A percentile compares a stretch with the other conserved stretches of the same genome.
These are phyloP conservation scores for Lenzites betulinus DNA, from an alignment of 768 basidiomycete species.

Conservation along the genomic window DNA sequence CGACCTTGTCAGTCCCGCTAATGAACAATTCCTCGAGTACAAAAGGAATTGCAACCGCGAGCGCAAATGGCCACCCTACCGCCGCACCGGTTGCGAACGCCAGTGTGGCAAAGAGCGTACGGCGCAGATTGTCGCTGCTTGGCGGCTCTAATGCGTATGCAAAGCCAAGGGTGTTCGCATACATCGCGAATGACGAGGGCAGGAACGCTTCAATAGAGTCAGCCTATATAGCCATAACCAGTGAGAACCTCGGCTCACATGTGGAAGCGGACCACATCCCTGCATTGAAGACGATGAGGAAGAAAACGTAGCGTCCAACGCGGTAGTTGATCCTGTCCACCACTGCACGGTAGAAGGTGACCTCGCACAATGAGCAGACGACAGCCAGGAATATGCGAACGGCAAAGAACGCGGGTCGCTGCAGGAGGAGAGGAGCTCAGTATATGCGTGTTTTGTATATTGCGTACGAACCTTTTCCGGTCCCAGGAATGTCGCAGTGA, in stretches of 20 bases:
- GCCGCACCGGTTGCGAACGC: constrained; percentile 81
- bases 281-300: constrained; percentile 80
- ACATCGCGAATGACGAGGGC: constrained; percentile 96
- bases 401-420: constrained; percentile 90
- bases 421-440: background rate
- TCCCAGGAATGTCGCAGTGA: constrained; percentile 54
- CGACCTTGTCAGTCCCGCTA: constrained; percentile 65
- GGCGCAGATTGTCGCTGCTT: constrained; percentile 49
- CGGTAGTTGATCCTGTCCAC: constrained; percentile 83
- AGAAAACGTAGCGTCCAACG: constrained; percentile 91
- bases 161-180: constrained; percentile 77
- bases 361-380: constrained; percentile 78
- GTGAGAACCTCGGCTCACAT: constrained; percentile 46
- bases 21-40: constrained; percentile 88
- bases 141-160: constrained; percentile 67
- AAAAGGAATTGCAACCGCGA: constrained; percentile 85
- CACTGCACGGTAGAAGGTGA: constrained; percentile 78
- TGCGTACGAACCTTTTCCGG: constrained; percentile 68
- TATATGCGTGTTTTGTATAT: background rate
- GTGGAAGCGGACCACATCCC: constrained; percentile 95
- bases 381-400: constrained; percentile 78
- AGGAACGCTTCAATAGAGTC: constrained; percentile 68
- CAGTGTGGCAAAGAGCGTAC: constrained; percentile 66
- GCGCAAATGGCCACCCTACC: constrained; percentile 96
- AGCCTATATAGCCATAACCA: background rate